Conservation (phyloP, 768 basidiomycete species). For the Russula sp. region DNA sequence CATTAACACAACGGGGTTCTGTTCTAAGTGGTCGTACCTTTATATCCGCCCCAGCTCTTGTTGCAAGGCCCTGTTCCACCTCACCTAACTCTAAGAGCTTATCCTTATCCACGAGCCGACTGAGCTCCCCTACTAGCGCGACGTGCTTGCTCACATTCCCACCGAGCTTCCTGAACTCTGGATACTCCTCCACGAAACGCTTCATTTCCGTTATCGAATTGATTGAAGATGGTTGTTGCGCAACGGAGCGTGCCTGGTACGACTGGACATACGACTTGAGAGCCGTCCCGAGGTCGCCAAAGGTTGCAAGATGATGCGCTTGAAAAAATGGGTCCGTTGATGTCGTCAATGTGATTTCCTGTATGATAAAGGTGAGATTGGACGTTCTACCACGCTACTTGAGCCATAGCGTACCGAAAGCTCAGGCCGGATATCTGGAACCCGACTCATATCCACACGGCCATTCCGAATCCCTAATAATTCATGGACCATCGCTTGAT, state of each 20-base stretch:
- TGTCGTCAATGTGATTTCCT: conserved; percentile 94
- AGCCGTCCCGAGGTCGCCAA: conserved; percentile 92
- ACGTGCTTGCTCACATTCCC: conserved; percentile 99
- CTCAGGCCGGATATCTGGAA: conserved; percentile 85
- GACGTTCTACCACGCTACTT: neutral
- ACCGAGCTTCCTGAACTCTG: conserved; percentile 93
- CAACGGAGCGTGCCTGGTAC: conserved; percentile 80
- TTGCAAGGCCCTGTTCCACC: conserved; percentile 93
- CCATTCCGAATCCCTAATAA: conserved; percentile 92
- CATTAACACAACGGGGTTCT: neutral
- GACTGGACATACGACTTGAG: conserved; percentile 92
- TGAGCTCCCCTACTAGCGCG: conserved; percentile 93
- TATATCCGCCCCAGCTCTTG: conserved; percentile 86
- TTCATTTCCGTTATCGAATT: conserved; percentile 98
- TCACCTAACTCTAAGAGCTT: conserved; percentile 88
- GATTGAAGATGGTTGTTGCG: conserved; percentile 73
- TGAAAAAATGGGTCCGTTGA: conserved; percentile 94
- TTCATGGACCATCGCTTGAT: conserved; percentile 99
- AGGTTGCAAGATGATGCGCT: conserved; percentile 85
- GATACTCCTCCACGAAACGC: conserved; percentile 95
- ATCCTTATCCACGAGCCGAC: conserved; percentile 81
- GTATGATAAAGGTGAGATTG: conserved; percentile 23
- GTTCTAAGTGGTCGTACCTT: conserved; percentile 50
- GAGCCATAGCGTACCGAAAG: conserved; percentile 55
- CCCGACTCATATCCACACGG: conserved; percentile 76